phyloP scores from a whole-genome alignment of 805 yeast species.

The Kuraishia ogatae region DNA sequence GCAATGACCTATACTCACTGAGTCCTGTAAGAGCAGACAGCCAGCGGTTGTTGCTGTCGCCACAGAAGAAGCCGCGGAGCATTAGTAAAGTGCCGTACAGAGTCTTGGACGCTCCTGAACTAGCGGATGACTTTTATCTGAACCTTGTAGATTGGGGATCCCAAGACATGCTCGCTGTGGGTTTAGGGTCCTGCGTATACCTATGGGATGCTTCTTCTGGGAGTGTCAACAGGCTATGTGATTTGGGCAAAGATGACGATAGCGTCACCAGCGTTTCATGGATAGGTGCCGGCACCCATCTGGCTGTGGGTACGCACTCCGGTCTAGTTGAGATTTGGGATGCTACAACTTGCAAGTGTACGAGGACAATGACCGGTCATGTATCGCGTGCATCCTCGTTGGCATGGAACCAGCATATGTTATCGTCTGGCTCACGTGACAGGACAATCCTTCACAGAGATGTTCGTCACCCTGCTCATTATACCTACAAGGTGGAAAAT shows the following conservation, averaged over 20 bases:
- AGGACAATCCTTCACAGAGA: slow-evolving; percentile 80
- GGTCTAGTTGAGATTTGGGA: slow-evolving; percentile 96
- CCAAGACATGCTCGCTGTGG: slow-evolving; percentile 82
- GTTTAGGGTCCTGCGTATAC: slow-evolving; percentile 80
- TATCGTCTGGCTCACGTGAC: slow-evolving; percentile 85
- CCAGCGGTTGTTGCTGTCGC: slow-evolving; percentile 70
- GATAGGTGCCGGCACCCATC: slow-evolving; percentile 91
- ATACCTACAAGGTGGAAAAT: slow-evolving; percentile 54
- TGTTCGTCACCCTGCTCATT: slow-evolving; percentile 81
- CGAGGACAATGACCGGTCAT: slow-evolving; percentile 92
- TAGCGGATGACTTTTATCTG: slow-evolving; percentile 88
- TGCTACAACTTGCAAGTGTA: slow-evolving; percentile 69
- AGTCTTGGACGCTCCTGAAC: slow-evolving; percentile 91
- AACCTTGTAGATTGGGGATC: slow-evolving; percentile 95
- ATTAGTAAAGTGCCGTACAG: slow-evolving; percentile 85
- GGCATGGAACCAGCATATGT: slow-evolving; percentile 89
- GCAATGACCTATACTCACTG: slow-evolving; percentile 67
- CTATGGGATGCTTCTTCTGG: slow-evolving; percentile 87
- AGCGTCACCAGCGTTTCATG: slow-evolving; percentile 78
- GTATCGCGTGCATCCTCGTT: slow-evolving; percentile 74
- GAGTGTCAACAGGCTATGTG: slow-evolving; percentile 72
- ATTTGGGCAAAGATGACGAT: slow-evolving; percentile 53
- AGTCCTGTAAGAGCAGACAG: slow-evolving; percentile 89
- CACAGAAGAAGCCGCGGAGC: slow-evolving; percentile 68
- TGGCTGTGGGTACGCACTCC: slow-evolving; percentile 83